phyloP scores from a whole-genome alignment of 2,329 filamentous ascomycete species.

The Thermomyces lanuginosus region DNA sequence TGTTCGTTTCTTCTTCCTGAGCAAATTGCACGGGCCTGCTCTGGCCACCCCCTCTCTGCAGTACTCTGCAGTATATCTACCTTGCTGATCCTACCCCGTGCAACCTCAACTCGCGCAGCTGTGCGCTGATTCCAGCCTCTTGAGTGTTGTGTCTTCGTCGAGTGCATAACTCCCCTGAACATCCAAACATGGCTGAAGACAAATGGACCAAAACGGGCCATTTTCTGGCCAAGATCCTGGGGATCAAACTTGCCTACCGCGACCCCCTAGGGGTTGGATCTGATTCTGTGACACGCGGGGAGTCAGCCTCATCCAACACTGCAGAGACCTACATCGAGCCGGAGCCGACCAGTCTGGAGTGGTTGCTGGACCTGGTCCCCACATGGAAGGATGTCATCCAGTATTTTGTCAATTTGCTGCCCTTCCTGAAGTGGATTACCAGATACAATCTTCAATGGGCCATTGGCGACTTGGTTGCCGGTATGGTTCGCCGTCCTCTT shows the following conservation, averaged over 20 bases:
- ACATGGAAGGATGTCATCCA: conserved; percentile 34
- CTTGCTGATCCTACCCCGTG: no score
- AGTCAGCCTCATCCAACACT: conserved; percentile 59
- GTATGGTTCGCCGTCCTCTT: conserved; percentile 30
- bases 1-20: no score
- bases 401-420: conserved; percentile 63
- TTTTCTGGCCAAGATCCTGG: conserved; percentile 58
- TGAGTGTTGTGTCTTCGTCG: no score
- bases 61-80: no score
- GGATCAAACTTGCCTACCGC: conserved; percentile 62
- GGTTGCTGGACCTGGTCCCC: conserved; percentile 50
- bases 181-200: conserved; percentile 21
- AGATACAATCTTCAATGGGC: conserved; percentile 87
- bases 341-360: conserved; percentile 60
- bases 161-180: no score
- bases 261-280: conserved; percentile 36
- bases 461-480: conserved; percentile 73
- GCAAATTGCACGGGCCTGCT: no score
- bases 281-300: conserved; percentile 55
- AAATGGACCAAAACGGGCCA: conserved; percentile 47
- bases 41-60: no score
- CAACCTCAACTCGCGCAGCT: no score
- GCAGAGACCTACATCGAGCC: conserved; percentile 69
- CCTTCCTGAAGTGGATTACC: conserved; percentile 75
- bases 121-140: no score